A percentile compares a stretch with the other conserved stretches of the same genome.
Evolutionary conservation across 1,284 basidiomycete genomes (phyloP).

Genomic region (Cutaneotrichosporon curvatum): DNA sequence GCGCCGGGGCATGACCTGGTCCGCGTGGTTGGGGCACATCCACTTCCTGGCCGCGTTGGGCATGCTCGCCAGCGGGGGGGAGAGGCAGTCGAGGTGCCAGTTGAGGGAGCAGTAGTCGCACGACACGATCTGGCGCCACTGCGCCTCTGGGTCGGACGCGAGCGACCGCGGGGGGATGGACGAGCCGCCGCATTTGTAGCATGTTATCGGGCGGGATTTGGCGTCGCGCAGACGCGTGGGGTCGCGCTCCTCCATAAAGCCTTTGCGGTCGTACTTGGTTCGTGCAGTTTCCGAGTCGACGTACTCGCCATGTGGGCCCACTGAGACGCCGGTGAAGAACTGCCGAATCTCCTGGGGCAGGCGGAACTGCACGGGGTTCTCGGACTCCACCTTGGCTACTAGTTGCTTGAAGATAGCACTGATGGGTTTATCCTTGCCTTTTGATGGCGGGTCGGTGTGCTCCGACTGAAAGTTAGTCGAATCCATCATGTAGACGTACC

Average conservation of each 20-base stretch:
- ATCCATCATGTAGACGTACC: constrained; percentile 15
- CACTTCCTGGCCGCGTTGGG: constrained; percentile 84
- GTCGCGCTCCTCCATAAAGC: constrained; percentile 85
- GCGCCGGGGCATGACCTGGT: constrained; percentile 66
- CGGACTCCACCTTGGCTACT: constrained; percentile 30
- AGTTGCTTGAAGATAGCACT: constrained; percentile 30
- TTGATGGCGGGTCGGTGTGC: constrained; percentile 5
- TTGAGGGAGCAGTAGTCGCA: constrained; percentile 93
- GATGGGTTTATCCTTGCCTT: constrained; percentile 25
- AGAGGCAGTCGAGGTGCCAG: constrained; percentile 95
- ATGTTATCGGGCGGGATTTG: constrained; percentile 72
- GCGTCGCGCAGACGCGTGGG: constrained; percentile 78
- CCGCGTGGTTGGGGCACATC: constrained; percentile 97
- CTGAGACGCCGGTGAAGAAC: constrained; percentile 73
- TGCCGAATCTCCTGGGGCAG: constrained; percentile 76
- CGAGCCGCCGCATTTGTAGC: constrained; percentile 79
- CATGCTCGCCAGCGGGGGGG: constrained; percentile 79
- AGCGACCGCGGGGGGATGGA: constrained; percentile 48
- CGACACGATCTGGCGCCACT: constrained; percentile 61
- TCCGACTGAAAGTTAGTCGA: background rate
- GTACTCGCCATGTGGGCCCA: constrained; percentile 67
- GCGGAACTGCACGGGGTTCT: constrained; percentile 63
- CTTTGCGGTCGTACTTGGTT: constrained; percentile 74
- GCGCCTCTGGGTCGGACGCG: constrained; percentile 34
- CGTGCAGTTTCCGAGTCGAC: constrained; percentile 69